These are phyloP conservation scores for Nicotiana noctiflora DNA, from an alignment of 257 asterid species.

Conservation along the genomic window DNA sequence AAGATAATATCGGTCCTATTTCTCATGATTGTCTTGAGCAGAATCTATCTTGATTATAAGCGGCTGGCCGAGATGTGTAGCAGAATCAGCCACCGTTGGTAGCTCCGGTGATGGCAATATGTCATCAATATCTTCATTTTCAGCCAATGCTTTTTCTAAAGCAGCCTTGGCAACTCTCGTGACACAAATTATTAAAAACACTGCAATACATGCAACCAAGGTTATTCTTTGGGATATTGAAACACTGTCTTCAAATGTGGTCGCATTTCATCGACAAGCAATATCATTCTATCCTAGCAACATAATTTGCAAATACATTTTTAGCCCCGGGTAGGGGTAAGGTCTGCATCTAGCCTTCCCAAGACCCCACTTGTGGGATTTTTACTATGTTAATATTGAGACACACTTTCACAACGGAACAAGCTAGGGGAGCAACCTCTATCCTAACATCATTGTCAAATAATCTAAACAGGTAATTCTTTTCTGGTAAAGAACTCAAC, in stretches of 20 bases:
- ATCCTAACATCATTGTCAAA: neutral
- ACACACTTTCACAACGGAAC: neutral
- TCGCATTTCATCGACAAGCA: neutral
- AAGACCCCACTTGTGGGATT: too few species aligned
- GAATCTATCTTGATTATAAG: slow-evolving; percentile 64
- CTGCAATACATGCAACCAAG: slow-evolving; percentile 36
- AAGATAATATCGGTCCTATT: slow-evolving; percentile 23
- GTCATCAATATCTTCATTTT: slow-evolving; percentile 23
- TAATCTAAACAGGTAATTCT: neutral
- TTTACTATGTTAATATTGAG: neutral
- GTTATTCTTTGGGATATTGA: neutral
- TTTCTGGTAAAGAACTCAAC: too few species aligned
- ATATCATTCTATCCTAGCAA: neutral
- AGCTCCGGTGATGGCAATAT: slow-evolving; percentile 8
- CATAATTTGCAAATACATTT: neutral
- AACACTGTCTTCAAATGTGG: neutral
- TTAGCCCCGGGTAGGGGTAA: too few species aligned
- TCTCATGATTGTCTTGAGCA: slow-evolving; percentile 45
- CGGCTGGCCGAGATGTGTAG: slow-evolving; percentile 54
- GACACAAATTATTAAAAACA: slow-evolving; percentile 42
- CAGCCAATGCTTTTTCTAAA: slow-evolving; percentile 25
- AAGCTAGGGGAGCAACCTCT: neutral
- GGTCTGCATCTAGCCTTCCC: too few species aligned
- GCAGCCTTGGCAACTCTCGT: slow-evolving; percentile 24
- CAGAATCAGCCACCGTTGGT: slow-evolving; percentile 18